Base-by-base conservation (phyloP, 2,329 filamentous ascomycete species). In the Pseudogymnoascus sp. region DNA sequence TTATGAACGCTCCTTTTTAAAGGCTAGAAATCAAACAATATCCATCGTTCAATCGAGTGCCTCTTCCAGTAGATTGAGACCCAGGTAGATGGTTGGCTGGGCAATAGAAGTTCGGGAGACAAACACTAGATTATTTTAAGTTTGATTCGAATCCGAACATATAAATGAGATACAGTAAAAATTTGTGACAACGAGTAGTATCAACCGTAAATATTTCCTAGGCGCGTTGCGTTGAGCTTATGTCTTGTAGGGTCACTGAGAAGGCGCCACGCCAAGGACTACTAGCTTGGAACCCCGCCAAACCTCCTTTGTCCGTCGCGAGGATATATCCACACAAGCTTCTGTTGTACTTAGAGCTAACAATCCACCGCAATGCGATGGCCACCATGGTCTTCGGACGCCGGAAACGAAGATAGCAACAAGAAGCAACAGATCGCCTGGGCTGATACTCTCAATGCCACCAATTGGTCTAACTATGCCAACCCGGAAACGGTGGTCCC, bases 401-500 rank as follows among this genome's bases (percentile, higher is more conserved):
- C 67, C 28, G 63, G 67, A 38, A 70, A 65, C 63, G 65, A 70
- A 28, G 43, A 62, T 52, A 58, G 67, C 63, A 69, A 72, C 63
- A 71, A 72, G 61, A 73, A 71, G 69, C 73, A 67, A 59, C 62
- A 70, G 69, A 66, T 77, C 69, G 69, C 74, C 45, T 78, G 78
- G 76, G 69, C 72, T 55, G 75, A 78, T 14, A 76, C 71, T 61
- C 72, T 81, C 67, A 81, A 79, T 68, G 72, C 75, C 60, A 79
- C 75, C 49, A 77, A 83, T 68, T 83, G 83, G 83, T 69, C 77
- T 31, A 80, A 82, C 64, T 83, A 82, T 71, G 79, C 76, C 60
- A 80, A 83, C 65, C 82, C 83, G 5, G 75, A 77, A 66, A 83
- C 79, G 65, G 77, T 85, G 73, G 74, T 83, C 59, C 79, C 80